phyloP scores from a whole-genome alignment of 768 basidiomycete species.

The Cystobasidium ongulense region DNA sequence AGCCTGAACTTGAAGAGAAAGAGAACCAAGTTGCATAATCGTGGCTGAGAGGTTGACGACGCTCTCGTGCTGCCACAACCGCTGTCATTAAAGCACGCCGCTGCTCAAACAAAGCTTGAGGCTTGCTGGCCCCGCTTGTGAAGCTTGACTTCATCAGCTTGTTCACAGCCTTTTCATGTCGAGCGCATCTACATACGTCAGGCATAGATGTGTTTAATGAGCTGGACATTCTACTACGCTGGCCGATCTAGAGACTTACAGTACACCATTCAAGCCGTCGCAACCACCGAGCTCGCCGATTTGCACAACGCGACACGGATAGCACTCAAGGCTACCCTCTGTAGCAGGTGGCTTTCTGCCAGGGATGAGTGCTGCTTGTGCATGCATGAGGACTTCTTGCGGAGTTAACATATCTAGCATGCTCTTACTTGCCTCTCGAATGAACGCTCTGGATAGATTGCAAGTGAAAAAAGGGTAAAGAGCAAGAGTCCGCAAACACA shows the following conservation, averaged over 20 bases:
- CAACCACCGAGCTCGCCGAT: neutral
- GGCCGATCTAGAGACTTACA: neutral
- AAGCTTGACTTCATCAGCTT: slow-evolving; percentile 19
- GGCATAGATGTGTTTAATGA: neutral
- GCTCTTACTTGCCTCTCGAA: too few species aligned
- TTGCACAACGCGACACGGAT: neutral
- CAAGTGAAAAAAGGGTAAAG: neutral
- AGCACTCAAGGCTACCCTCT: neutral
- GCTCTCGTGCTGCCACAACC: slow-evolving; percentile 8
- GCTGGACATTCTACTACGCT: too few species aligned
- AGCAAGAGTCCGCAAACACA: neutral
- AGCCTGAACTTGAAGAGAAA: neutral
- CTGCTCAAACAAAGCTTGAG: neutral
- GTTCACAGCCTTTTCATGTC: neutral
- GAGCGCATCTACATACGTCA: neutral
- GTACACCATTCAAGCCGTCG: neutral
- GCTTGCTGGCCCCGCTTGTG: neutral
- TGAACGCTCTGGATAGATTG: too few species aligned
- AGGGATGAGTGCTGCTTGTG: neutral
- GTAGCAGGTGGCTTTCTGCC: neutral
- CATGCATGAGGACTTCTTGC: neutral
- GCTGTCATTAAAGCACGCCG: neutral
- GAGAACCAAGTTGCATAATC: slow-evolving; percentile 6
- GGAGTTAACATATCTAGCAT: neutral
- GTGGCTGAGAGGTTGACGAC: neutral